Evolutionary conservation across 139 green algal species (phyloP).

Genomic region (Micractinium conductrix): DNA sequence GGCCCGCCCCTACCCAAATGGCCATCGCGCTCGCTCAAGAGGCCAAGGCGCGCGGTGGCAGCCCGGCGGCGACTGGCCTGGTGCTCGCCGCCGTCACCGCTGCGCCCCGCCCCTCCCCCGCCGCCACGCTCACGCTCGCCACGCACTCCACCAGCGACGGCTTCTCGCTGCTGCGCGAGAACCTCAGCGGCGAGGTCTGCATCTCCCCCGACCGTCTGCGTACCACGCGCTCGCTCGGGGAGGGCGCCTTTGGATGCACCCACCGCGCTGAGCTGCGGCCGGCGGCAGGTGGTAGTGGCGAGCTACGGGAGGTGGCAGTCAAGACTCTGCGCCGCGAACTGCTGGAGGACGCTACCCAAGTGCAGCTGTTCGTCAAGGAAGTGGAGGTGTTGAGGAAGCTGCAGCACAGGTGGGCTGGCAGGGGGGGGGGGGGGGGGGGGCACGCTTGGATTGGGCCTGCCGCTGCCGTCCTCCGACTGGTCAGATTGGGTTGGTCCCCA

Average conservation of each 20-base stretch:
- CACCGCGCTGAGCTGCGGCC: conserved; percentile 20
- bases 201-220: background rate
- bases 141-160: background rate
- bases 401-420: conserved; percentile 44
- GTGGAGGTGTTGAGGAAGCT: conserved; percentile 74
- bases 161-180: background rate
- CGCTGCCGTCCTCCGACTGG: too few relatives aligned
- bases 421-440: too few relatives aligned
- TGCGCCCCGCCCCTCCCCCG: too few relatives aligned
- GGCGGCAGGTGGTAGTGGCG: background rate
- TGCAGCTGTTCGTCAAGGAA: conserved; percentile 74
- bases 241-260: conserved; percentile 33
- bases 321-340: conserved; percentile 57
- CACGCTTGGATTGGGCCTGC: too few relatives aligned
- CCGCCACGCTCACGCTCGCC: background rate
- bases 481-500: too few relatives aligned
- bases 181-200: background rate
- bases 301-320: background rate
- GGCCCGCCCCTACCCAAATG: too few relatives aligned
- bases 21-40: too few relatives aligned
- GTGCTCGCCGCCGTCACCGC: too few relatives aligned
- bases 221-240: conserved; percentile 14
- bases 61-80: too few relatives aligned
- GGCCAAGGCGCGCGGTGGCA: too few relatives aligned
- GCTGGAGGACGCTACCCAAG: conserved; percentile 69